phyloP scores from a whole-genome alignment of 495 filamentous ascomycete species.

The Xylaria grammica region DNA sequence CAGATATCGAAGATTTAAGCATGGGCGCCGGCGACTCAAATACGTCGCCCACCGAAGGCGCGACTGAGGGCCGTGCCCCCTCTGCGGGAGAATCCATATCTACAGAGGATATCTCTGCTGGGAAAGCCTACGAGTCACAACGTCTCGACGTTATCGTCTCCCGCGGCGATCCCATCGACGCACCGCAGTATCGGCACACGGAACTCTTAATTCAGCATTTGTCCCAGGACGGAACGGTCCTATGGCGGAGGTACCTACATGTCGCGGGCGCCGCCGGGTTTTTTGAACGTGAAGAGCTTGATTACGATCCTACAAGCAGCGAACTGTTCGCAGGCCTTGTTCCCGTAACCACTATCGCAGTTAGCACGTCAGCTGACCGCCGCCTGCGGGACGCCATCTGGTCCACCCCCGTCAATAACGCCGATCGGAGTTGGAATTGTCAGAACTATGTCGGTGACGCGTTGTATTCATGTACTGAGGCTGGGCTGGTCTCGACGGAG shows the following conservation, averaged over 20 bases:
- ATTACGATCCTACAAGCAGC: neutral
- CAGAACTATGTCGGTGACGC: neutral
- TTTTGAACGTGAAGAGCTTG: neutral
- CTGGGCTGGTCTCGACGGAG: neutral
- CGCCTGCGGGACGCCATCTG: slow-evolving; percentile 1
- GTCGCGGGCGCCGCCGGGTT: neutral
- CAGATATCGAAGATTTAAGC: too few species aligned
- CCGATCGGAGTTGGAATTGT: neutral
- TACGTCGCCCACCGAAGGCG: too few species aligned
- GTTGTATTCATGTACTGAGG: neutral
- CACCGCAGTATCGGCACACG: neutral
- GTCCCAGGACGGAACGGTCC: neutral
- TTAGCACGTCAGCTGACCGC: neutral
- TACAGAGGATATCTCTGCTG: too few species aligned
- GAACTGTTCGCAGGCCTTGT: neutral
- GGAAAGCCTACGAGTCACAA: neutral
- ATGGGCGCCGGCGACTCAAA: too few species aligned
- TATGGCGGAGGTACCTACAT: neutral
- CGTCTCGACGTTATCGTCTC: neutral
- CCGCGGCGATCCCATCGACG: neutral
- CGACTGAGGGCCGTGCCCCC: too few species aligned
- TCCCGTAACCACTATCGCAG: neutral
- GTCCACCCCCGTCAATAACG: neutral
- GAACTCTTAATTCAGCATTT: neutral
- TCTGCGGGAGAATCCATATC: too few species aligned